These are phyloP conservation scores for Tolypocladium ovalisporum DNA, from an alignment of 2,329 filamentous ascomycete species.

Conservation along the genomic window DNA sequence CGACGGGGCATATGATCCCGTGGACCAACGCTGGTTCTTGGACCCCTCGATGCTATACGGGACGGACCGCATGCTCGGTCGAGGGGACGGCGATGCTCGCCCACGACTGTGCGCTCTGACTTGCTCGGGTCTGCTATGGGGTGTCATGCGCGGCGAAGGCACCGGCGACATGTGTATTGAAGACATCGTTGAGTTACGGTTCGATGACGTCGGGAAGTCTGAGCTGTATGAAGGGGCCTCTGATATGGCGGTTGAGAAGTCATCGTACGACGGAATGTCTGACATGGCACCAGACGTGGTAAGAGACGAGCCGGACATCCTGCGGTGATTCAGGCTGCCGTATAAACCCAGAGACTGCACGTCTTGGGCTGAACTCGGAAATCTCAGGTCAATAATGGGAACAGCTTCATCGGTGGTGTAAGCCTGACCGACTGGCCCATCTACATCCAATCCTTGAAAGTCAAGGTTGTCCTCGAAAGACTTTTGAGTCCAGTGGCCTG, in stretches of 20 bases:
- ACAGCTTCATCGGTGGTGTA: constrained; percentile 53
- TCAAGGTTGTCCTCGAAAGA: constrained; percentile 46
- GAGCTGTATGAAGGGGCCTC: constrained; percentile 57
- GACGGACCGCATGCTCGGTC: constrained; percentile 54
- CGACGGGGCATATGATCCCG: constrained; percentile 55
- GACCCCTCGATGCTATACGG: constrained; percentile 60
- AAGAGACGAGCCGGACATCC: constrained; percentile 64
- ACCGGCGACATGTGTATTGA: constrained; percentile 63
- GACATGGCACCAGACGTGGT: constrained; percentile 54
- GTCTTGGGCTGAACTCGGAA: constrained; percentile 34
- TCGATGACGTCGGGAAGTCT: constrained; percentile 56
- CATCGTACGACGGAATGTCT: constrained; percentile 61
- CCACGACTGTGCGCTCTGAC: constrained; percentile 57
- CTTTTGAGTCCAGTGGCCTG: constrained; percentile 36
- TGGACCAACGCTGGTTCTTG: constrained; percentile 68
- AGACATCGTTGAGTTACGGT: constrained; percentile 59
- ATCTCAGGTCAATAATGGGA: constrained; percentile 50
- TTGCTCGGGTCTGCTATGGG: constrained; percentile 48
- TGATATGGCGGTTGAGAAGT: constrained; percentile 55
- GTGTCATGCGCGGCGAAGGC: constrained; percentile 56
- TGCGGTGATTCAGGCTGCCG: constrained; percentile 42
- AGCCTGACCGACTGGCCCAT: constrained; percentile 50
- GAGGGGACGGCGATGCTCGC: constrained; percentile 60
- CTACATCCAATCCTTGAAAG: constrained; percentile 42
- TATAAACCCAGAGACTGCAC: constrained; percentile 39